phyloP scores from a whole-genome alignment of 2,329 filamentous ascomycete genomes.

The Penicillium sp. region DNA sequence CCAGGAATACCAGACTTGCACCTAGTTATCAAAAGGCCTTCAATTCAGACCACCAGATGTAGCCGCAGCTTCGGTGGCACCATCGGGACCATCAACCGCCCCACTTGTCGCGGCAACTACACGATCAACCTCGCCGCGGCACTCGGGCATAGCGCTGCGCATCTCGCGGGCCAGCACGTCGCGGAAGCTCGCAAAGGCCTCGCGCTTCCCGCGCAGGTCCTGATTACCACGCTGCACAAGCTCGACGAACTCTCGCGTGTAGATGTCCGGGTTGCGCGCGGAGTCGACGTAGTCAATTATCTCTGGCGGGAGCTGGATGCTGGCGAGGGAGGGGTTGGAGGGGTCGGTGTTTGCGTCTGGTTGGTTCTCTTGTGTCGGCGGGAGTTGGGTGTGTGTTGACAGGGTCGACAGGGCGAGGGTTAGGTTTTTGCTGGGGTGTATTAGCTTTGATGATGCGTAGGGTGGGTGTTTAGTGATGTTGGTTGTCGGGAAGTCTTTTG shows the following conservation, averaged over 20 bases:
- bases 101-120: conserved; percentile 45
- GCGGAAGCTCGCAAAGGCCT: conserved; percentile 58
- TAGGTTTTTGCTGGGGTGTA: conserved; percentile 45
- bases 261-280: conserved; percentile 64
- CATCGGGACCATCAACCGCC: background rate
- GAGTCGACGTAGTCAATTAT: conserved; percentile 62
- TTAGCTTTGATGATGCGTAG: conserved; percentile 4
- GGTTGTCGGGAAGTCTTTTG: background rate
- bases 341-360: conserved; percentile 29
- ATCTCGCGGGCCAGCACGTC: conserved; percentile 59
- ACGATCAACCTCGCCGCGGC: conserved; percentile 51
- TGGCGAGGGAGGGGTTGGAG: conserved; percentile 45
- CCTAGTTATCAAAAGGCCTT: background rate
- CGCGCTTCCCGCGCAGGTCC: conserved; percentile 58
- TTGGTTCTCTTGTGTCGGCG: conserved; percentile 9
- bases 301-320: conserved; percentile 57
- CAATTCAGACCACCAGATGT: background rate
- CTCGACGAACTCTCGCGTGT: conserved; percentile 64
- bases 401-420: conserved; percentile 54
- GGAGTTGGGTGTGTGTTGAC: conserved; percentile 37
- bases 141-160: conserved; percentile 56
- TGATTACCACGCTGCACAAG: conserved; percentile 61
- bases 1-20: background rate
- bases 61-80: background rate
- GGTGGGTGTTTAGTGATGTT: background rate